phyloP scores from a whole-genome alignment of 139 green algal species.

The Volvox africanus region DNA sequence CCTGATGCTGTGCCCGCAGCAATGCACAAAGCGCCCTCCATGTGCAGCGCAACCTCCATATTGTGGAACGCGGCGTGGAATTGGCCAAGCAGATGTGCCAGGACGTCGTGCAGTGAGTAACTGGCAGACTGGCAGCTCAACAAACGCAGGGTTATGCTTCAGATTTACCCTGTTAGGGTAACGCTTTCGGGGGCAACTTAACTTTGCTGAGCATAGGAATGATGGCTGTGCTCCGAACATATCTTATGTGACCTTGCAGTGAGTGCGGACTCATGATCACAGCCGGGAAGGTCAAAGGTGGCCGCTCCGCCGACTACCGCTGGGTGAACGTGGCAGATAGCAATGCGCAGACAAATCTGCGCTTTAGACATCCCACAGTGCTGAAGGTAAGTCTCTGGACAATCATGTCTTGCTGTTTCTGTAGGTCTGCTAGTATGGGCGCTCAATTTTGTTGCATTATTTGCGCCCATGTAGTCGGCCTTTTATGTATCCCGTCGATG shows the following conservation, averaged over 20 bases:
- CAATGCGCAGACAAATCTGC: constrained; percentile 25
- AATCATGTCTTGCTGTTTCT: neutral
- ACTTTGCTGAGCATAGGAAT: too few species aligned
- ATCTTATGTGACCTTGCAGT: neutral
- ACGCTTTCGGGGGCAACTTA: too few species aligned
- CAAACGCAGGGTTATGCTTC: too few species aligned
- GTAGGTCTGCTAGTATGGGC: too few species aligned
- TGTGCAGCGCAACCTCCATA: constrained; percentile 28
- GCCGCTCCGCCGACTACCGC: constrained; percentile 24
- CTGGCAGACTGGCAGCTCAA: neutral
- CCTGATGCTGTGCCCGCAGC: constrained; percentile 15
- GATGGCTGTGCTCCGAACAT: too few species aligned
- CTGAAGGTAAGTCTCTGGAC: neutral
- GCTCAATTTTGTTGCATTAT: too few species aligned
- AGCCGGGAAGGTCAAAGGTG: constrained; percentile 10
- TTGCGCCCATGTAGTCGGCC: too few species aligned
- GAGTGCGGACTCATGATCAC: constrained; percentile 43
- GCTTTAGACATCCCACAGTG: constrained; percentile 35
- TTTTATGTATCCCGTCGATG: neutral
- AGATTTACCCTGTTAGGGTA: too few species aligned
- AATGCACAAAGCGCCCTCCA: constrained; percentile 25
- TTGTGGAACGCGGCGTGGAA: constrained; percentile 31
- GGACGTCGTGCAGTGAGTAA: constrained; percentile 49
- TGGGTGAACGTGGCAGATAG: constrained; percentile 34
- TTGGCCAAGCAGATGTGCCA: constrained; percentile 24